Percentiles rank a stretch among this genome's conserved stretches.
These are phyloP conservation scores for Botryotinia convoluta DNA, from an alignment of 2,329 filamentous ascomycete species.

Conservation along the genomic window DNA sequence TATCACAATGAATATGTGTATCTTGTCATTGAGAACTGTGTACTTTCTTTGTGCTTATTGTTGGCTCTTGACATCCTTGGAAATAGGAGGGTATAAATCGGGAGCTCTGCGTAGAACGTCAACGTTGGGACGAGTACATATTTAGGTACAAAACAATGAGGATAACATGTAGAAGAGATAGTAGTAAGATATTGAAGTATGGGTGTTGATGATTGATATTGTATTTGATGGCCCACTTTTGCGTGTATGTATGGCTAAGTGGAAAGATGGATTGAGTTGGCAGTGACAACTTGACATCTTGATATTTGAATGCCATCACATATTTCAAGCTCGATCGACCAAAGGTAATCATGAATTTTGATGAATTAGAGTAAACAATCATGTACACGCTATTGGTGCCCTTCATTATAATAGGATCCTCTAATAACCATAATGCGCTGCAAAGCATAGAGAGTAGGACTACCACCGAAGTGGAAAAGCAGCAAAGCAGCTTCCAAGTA, in stretches of 20 bases:
- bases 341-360: background rate
- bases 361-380: slow-evolving; percentile 1
- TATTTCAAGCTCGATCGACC: background rate
- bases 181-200: background rate
- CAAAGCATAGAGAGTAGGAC: background rate
- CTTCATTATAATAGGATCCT: background rate
- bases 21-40: background rate
- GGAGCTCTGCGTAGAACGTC: background rate
- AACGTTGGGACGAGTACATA: background rate
- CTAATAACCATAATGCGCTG: slow-evolving; percentile 11
- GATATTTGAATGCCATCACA: background rate
- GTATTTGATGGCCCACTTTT: background rate
- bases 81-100: background rate
- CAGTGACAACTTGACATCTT: background rate
- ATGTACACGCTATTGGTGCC: background rate
- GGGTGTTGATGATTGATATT: background rate
- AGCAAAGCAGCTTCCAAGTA: slow-evolving; percentile 6
- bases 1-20: background rate
- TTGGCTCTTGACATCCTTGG: background rate
- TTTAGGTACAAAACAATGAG: background rate
- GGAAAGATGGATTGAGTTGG: background rate
- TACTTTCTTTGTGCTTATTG: background rate
- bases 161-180: background rate
- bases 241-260: background rate
- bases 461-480: background rate